Base-by-base conservation (phyloP, 1,284 basidiomycete species). In the Coriolopsis trogii region DNA sequence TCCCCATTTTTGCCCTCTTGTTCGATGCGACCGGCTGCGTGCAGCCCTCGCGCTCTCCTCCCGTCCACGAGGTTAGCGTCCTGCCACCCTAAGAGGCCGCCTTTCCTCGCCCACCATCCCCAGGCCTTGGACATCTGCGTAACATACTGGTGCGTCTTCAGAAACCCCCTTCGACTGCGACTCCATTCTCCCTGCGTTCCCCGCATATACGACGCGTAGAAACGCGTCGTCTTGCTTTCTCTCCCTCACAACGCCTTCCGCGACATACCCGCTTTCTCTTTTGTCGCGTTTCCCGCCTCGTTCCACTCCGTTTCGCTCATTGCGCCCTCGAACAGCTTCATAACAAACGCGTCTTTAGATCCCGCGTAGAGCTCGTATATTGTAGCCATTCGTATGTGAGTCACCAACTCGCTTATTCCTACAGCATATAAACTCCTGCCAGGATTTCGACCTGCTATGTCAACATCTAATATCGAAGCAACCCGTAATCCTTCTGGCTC, bases 401-500 rank as follows among this genome's bases (percentile, higher is more conserved):
- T 59, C 57, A 59, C 51, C 42, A 46, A 36, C 42, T 51, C 42
- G 46, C 49, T 53, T 50, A 38, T 26, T 37, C 13, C 18, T 30
- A 29, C 46, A 8, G 51, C 58, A 54, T 60, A 56, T 58, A 58
- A 60, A 52, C 46, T 44, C 45, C 26, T 39, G 51, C 53, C 53
- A 56, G 49, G 51, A 28, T 44, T 41, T 23, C 37, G 48, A 42
- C 53, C 25, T 51, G 58, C 58, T 56, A 87, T 86, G 84, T 79
- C 80, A 56, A 69, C 69, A 59, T 73, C 70, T 62, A 65, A 67
- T 62, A 65, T 68, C 69, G 77, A 75, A 52, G 71, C 75, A 54
- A 74, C 79, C 28, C 79, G 83, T 65, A 86, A 86, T 65, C 82
- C 83, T 41, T 86, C 87, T 41, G 80, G 78, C 50, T 84, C 85